Base-by-base conservation (phyloP, 1,284 basidiomycete species). In the Athelia sp. region DNA sequence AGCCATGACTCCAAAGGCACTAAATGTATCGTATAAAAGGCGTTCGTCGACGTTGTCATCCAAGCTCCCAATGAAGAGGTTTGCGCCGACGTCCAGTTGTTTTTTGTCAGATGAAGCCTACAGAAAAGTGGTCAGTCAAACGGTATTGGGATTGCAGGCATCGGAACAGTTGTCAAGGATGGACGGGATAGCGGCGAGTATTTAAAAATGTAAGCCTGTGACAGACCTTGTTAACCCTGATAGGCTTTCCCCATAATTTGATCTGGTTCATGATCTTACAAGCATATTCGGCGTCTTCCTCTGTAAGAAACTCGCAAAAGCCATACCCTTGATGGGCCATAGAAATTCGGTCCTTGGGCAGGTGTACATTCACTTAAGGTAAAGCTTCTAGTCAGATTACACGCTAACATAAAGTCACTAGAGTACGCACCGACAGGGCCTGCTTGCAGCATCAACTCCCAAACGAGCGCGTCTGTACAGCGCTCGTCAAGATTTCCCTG, bases 201-300 rank as follows among this genome's bases (percentile, higher is more conserved):
- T n/a, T n/a, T n/a, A n/a, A n/a, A n/a, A n/a, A n/a, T n/a, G 15
- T 40, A 21, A n/a, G 23, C 43, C 43, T 44, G 43, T 26, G 43
- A 70, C 83, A 64, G 56, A 90, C 92, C 85, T 97, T 98, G 79
- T 98, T 98, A 58, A 99, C 95, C 57, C 96, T 80, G 54, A 99
- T 97, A 29, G 96, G 96, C 65, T 98, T 98, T 38, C 97, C 96
- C 79, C 91, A 99, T 46, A 99, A 73, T 71, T 99, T 99, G 67
- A 99, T 98, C 74, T 98, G 96, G 68, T 99, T 98, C 94, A 99
- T 96, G 62, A 98, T 98, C 76, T 97, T 97, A 78, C 93, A 97
- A 53, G 94, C 96, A 67, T 99, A 99, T 72, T 99, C 95, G 58
- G 96, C 94, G 71, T 98, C 97, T 65, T 94, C 91, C 71, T 98